phyloP scores from a whole-genome alignment of 352 stramenopile species.

The Phytopythium sindhum region DNA sequence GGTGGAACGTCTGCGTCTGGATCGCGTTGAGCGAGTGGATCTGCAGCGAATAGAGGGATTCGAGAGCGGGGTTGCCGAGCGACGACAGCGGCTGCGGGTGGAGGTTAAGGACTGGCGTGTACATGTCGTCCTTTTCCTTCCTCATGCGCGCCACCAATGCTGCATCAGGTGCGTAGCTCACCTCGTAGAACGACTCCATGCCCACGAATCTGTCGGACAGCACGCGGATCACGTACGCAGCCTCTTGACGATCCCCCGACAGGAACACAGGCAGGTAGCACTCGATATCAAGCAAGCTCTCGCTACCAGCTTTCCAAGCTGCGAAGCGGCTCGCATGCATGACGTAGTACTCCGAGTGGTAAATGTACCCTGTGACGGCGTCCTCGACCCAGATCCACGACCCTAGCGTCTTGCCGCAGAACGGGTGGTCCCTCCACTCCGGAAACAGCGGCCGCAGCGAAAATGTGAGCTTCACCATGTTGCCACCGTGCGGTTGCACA shows the following conservation, averaged over 20 bases:
- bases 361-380: constrained; percentile 87
- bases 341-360: constrained; percentile 91
- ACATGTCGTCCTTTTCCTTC: constrained; percentile 70
- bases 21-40: constrained; percentile 93
- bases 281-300: constrained; percentile 81
- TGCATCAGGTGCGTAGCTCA: constrained; percentile 51
- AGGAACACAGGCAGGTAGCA: constrained; percentile 97
- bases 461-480: constrained; percentile 93
- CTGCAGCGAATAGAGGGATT: constrained; percentile 88
- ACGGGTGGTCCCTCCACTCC: constrained; percentile 61
- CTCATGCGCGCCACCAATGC: constrained; percentile 22
- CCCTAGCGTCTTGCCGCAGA: constrained; percentile 52
- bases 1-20: constrained; percentile 98
- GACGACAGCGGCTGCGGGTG: constrained; percentile 93
- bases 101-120: constrained; percentile 91
- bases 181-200: constrained; percentile 88
- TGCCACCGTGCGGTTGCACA: constrained; percentile 95
- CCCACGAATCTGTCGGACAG: constrained; percentile 97
- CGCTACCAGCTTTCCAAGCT: constrained; percentile 57
- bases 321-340: constrained; percentile 79
- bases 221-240: constrained; percentile 92
- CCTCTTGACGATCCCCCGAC: constrained; percentile 78
- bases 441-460: constrained; percentile 58
- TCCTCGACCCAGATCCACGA: constrained; percentile 99
- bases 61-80: constrained; percentile 89